Base-by-base conservation (phyloP, 345 rosid species). In the Brassica juncea region DNA sequence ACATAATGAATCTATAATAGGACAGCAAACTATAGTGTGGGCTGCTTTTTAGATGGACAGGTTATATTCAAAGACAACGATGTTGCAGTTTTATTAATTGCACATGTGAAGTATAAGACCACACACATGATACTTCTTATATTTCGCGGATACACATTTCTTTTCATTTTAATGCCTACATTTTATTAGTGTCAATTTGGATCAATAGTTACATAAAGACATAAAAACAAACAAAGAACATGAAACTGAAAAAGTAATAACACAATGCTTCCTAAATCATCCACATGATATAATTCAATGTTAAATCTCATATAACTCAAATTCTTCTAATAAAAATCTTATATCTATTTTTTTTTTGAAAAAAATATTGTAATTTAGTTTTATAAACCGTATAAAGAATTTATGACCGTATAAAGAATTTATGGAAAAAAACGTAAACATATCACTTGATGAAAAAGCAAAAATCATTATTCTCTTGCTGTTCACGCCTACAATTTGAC, bases 21-120 rank as follows among this genome's bases (percentile, higher is more conserved):
- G 59, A 70, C 11, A 70, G 35, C 31, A 70, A 31, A 25, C 15
- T 59, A 54, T 52, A 55, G 49, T 65, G 21, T 32, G 16, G 65
- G 32, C 65, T 32, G 71, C 52, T 16, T 21, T 10, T 27, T 27
- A 68, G 61, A 68, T 68, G 60, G 14, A 68, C 14, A 27, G 35
- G 7, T 14, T 44, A 44, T 71, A 57, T 71, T 19, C 65, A 71
- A 71, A 71, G 52, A 57, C 49, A 57, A 35, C 9, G 73, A 49
- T 55, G 52, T 52, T 52, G 37, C 49, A 32, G 49, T 34, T 71
- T 30, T 16, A 71, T 32, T 54, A 19, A 34, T 54, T 55, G 62
- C 30, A 10, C 55, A 47, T 47, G 55, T 47, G 6, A 47, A 3
- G 55, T 47, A 47, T 47, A 15, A 15, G 55, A 47, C 55, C 55